Evolutionary conservation across 768 basidiomycete genomes (phyloP).

Genomic region (Lentinus brumalis): DNA sequence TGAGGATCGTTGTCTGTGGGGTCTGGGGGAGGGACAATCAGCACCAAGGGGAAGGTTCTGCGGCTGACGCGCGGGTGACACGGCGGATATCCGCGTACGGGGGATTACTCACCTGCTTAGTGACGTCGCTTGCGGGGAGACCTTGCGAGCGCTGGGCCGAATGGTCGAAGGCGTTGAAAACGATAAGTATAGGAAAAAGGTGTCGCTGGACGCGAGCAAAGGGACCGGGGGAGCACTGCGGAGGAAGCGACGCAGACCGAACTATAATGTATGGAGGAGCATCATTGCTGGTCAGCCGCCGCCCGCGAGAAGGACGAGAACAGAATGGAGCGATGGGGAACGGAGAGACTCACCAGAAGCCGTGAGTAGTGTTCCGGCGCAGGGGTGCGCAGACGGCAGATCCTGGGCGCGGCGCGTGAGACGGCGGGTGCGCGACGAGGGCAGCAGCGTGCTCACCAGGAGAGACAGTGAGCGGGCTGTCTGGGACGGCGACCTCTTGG

Average conservation of each 20-base stretch:
- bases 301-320: neutral
- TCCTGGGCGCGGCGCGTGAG: constrained; percentile 13
- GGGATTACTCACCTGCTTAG: constrained; percentile 7
- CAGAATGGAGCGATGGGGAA: neutral
- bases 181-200: constrained; percentile 18
- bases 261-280: neutral
- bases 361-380: constrained; percentile 8
- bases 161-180: constrained; percentile 7
- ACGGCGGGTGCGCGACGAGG: neutral
- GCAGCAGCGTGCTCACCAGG: constrained; percentile 3
- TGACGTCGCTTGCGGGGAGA: constrained; percentile 11
- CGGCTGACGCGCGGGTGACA: constrained; percentile 1
- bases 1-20: constrained; percentile 17
- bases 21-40: constrained; percentile 3
- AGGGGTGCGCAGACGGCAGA: constrained; percentile 10
- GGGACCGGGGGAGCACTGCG: constrained; percentile 8
- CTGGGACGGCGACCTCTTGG: constrained; percentile 16
- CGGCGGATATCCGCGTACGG: too few species aligned
- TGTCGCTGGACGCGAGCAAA: constrained; percentile 18
- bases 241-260: constrained; percentile 2
- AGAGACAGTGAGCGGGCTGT: constrained; percentile 10
- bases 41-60: neutral
- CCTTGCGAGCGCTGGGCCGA: constrained; percentile 2
- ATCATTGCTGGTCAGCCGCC: constrained; percentile 4
- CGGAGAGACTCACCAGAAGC: constrained; percentile 4